Evolutionary conservation across 352 stramenopile genomes (phyloP).

Genomic region (Pythium oligandrum): DNA sequence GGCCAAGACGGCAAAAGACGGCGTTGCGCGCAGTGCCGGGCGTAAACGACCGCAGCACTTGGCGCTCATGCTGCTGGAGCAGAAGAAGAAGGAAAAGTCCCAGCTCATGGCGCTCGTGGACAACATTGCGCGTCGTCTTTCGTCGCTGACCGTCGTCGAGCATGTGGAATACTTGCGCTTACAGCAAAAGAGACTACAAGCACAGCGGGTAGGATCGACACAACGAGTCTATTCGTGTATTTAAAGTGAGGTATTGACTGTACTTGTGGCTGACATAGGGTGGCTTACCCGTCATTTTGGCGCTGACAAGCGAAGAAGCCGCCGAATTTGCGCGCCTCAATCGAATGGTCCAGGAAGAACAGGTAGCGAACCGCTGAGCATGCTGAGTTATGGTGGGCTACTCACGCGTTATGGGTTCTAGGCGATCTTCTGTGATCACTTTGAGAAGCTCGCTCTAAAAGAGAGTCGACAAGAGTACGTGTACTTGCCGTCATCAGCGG

Average conservation of each 20-base stretch:
- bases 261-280: conserved; percentile 12
- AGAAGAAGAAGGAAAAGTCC: conserved; percentile 13
- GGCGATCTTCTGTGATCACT: too few relatives aligned
- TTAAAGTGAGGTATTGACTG: conserved; percentile 1
- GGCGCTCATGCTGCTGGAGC: conserved; percentile 27
- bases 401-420: too few relatives aligned
- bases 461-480: background rate
- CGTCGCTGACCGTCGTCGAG: conserved; percentile 35
- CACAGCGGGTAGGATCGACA: conserved; percentile 28
- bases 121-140: conserved; percentile 43
- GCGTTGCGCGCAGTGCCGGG: conserved; percentile 5
- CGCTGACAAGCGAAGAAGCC: too few relatives aligned
- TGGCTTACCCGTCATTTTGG: background rate
- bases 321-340: too few relatives aligned
- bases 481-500: background rate
- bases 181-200: conserved; percentile 33
- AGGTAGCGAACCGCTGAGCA: too few relatives aligned
- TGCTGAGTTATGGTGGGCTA: too few relatives aligned
- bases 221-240: background rate
- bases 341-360: too few relatives aligned
- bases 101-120: conserved; percentile 9
- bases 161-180: conserved; percentile 50
- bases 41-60: conserved; percentile 22
- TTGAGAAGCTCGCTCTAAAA: background rate
- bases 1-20: conserved; percentile 1